These are phyloP conservation scores for Stramenopiles sp. DNA, from an alignment of 352 stramenopile genomes.

Conservation along the genomic window DNA sequence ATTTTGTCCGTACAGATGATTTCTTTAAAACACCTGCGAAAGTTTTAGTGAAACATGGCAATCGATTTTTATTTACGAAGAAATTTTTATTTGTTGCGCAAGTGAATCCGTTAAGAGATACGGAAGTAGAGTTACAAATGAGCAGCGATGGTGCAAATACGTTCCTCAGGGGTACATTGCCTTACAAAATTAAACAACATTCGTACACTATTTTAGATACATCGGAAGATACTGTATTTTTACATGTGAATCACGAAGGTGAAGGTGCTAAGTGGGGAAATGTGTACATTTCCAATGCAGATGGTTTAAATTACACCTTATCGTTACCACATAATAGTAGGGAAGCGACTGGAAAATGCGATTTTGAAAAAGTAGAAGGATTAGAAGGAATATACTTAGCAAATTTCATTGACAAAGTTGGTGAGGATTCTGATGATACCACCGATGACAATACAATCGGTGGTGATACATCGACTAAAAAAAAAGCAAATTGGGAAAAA, in stretches of 20 bases:
- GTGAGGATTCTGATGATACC: neutral
- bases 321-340: conserved; percentile 16
- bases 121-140: conserved; percentile 12
- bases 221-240: conserved; percentile 15
- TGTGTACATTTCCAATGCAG: conserved; percentile 17
- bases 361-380: conserved; percentile 19
- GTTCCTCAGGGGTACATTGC: conserved; percentile 10
- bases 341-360: conserved; percentile 13
- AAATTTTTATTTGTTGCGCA: conserved; percentile 18
- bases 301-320: conserved; percentile 17
- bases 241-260: conserved; percentile 17
- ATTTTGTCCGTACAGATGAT: conserved; percentile 12
- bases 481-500: conserved; percentile 8
- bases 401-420: conserved; percentile 12
- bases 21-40: conserved; percentile 5
- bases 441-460: conserved; percentile 8
- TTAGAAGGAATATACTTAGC: conserved; percentile 19
- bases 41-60: conserved; percentile 11
- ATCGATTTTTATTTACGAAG: conserved; percentile 18
- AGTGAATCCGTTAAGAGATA: neutral
- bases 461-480: conserved; percentile 8
- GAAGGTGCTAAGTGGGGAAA: conserved; percentile 12
- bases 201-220: conserved; percentile 18
- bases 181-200: conserved; percentile 15
- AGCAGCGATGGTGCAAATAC: conserved; percentile 9